phyloP scores from a whole-genome alignment of 371 early-diverging fungal genomes.

The Coemansia sp. region DNA sequence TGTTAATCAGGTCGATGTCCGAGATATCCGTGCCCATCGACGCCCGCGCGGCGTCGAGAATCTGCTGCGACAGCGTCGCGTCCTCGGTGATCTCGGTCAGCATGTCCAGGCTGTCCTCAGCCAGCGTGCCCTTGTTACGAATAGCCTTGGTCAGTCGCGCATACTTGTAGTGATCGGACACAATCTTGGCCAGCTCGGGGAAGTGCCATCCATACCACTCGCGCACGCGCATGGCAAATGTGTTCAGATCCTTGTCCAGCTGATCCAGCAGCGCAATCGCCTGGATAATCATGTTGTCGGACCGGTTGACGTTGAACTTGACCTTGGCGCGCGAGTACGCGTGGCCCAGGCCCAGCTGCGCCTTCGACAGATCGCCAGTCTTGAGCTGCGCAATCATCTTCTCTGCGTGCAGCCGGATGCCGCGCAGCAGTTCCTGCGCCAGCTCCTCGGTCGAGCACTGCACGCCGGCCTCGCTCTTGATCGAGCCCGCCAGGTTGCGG shows the following conservation, averaged over 20 bases:
- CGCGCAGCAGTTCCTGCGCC: conserved; percentile 89
- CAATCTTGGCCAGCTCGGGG: conserved; percentile 82
- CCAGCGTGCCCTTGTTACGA: conserved; percentile 79
- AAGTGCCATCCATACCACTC: conserved; percentile 96
- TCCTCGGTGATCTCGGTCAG: conserved; percentile 91
- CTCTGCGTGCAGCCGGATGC: conserved; percentile 87
- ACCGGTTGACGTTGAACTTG: conserved; percentile 90
- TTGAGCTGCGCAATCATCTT: conserved; percentile 87
- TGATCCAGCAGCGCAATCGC: conserved; percentile 92
- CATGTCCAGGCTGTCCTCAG: conserved; percentile 72
- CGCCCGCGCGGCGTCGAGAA: conserved; percentile 82
- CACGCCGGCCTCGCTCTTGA: conserved; percentile 75
- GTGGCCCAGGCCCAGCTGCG: conserved; percentile 83
- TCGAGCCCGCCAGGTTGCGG: conserved; percentile 86
- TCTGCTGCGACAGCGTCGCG: conserved; percentile 37
- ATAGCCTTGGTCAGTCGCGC: conserved; percentile 69
- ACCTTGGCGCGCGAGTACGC: conserved; percentile 86
- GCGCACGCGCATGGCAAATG: conserved; percentile 96
- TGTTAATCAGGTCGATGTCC: conserved; percentile 86
- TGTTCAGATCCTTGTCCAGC: conserved; percentile 95
- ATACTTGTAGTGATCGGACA: conserved; percentile 77
- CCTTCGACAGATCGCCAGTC: conserved; percentile 88
- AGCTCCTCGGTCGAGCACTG: conserved; percentile 80
- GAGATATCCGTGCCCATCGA: conserved; percentile 96
- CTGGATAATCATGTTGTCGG: conserved; percentile 96